Conservation (phyloP, 1,284 basidiomycete genomes). For the Cryptococcus sp. region DNA sequence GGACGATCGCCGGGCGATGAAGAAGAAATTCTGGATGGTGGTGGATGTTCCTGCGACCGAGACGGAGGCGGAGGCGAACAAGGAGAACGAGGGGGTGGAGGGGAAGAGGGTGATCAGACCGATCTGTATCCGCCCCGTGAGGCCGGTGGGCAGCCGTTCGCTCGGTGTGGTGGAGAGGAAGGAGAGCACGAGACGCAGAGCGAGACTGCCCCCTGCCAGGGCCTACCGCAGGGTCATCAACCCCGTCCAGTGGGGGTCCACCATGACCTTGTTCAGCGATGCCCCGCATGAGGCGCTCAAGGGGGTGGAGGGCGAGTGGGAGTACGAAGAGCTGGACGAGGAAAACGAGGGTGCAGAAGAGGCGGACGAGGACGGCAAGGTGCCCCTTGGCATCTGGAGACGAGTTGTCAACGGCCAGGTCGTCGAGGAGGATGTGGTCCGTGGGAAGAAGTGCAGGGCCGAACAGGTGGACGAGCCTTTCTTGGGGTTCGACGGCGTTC, state of each 20-base stretch:
- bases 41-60: neutral
- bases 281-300: slow-evolving; percentile 6
- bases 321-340: slow-evolving; percentile 29
- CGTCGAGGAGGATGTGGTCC: slow-evolving; percentile 22
- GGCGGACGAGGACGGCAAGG: slow-evolving; percentile 8
- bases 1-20: neutral
- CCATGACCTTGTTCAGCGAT: slow-evolving; percentile 9
- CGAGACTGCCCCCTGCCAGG: slow-evolving; percentile 18
- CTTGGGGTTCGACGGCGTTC: slow-evolving; percentile 1
- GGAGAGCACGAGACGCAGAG: slow-evolving; percentile 17
- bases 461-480: slow-evolving; percentile 12
- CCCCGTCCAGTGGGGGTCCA: slow-evolving; percentile 24
- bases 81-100: neutral
- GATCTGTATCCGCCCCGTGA: neutral
- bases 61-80: neutral
- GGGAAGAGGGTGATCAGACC: neutral
- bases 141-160: neutral
- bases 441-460: slow-evolving; percentile 18
- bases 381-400: slow-evolving; percentile 13
- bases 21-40: slow-evolving; percentile 1
- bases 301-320: slow-evolving; percentile 22
- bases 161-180: slow-evolving; percentile 8
- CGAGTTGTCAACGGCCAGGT: slow-evolving; percentile 13
- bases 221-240: slow-evolving; percentile 33
- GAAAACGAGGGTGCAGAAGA: slow-evolving; percentile 31